Evolutionary conservation across 2,329 filamentous ascomycete genomes (phyloP).

Genomic region (Dissoconium aciculare): DNA sequence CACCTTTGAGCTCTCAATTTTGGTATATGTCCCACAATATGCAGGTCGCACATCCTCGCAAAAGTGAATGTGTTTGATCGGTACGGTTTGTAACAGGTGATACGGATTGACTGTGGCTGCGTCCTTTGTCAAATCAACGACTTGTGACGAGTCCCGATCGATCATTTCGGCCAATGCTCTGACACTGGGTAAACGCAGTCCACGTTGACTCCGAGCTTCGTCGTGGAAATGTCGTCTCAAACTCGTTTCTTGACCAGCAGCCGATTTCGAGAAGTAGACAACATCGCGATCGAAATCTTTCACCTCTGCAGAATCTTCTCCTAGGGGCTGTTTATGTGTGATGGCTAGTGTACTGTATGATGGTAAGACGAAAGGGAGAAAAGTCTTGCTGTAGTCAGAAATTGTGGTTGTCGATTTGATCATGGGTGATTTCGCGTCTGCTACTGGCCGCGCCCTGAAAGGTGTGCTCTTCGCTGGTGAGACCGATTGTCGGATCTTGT

Average conservation of each 20-base stretch:
- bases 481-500: constrained; percentile 12
- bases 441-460: constrained; percentile 4
- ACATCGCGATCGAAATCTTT: constrained; percentile 4
- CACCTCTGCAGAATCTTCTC: not conserved
- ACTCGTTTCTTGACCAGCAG: not conserved
- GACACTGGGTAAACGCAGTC: constrained; percentile 10
- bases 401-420: constrained; percentile 18
- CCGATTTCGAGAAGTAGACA: not conserved
- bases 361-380: constrained; percentile 69
- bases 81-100: constrained; percentile 28
- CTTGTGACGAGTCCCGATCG: constrained; percentile 27
- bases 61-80: constrained; percentile 50
- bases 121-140: constrained; percentile 31
- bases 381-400: constrained; percentile 43
- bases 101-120: constrained; percentile 9
- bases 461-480: constrained; percentile 17
- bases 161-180: constrained; percentile 28
- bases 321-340: not conserved
- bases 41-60: constrained; percentile 48
- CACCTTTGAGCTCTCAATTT: constrained; percentile 36
- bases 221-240: not conserved
- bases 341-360: constrained; percentile 56
- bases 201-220: constrained; percentile 8
- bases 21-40: constrained; percentile 60
- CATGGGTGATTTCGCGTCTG: constrained; percentile 7